Percentiles rank a stretch among this genome's conserved stretches.
Conservation (phyloP, 2,329 filamentous ascomycete species). For the Didymella sp. region DNA sequence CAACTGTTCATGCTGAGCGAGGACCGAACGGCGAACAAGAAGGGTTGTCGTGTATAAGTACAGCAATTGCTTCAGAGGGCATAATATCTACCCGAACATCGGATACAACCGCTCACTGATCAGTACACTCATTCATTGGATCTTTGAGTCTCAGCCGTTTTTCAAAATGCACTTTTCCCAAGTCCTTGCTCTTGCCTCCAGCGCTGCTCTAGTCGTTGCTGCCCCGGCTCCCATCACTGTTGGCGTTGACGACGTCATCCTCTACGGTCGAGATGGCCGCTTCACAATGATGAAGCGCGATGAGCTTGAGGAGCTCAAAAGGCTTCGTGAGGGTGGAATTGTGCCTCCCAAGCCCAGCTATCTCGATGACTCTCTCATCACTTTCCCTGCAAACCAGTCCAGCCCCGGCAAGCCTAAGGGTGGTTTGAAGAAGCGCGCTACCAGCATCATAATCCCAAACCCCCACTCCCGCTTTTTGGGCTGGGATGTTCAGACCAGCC, state of each 20-base stretch:
- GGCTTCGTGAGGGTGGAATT: conserved; percentile 21
- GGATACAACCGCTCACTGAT: background rate
- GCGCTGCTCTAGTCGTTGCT: conserved; percentile 24
- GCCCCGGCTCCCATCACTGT: conserved; percentile 25
- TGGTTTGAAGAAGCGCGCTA: conserved; percentile 27
- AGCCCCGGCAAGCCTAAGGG: background rate
- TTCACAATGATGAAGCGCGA: conserved; percentile 34
- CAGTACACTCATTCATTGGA: conserved; percentile 7
- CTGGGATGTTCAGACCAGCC: conserved; percentile 52
- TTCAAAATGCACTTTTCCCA: conserved; percentile 32
- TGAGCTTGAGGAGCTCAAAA: conserved; percentile 29
- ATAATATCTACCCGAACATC: background rate
- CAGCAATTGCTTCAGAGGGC: background rate
- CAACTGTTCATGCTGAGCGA: background rate
- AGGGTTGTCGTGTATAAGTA: conserved; percentile 12
- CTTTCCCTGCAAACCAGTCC: conserved; percentile 16
- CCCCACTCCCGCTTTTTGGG: conserved; percentile 43
- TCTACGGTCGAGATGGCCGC: conserved; percentile 33
- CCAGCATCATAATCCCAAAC: conserved; percentile 32
- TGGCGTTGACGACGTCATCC: conserved; percentile 34
- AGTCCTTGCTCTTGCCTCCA: conserved; percentile 24
- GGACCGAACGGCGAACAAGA: background rate
- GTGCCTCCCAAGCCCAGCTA: conserved; percentile 30
- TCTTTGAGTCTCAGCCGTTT: conserved; percentile 3
- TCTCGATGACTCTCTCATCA: conserved; percentile 24